Percentiles rank a stretch among this genome's conserved stretches.
Conservation (phyloP, 2,329 filamentous ascomycete genomes). For the Microdochium nivale region DNA sequence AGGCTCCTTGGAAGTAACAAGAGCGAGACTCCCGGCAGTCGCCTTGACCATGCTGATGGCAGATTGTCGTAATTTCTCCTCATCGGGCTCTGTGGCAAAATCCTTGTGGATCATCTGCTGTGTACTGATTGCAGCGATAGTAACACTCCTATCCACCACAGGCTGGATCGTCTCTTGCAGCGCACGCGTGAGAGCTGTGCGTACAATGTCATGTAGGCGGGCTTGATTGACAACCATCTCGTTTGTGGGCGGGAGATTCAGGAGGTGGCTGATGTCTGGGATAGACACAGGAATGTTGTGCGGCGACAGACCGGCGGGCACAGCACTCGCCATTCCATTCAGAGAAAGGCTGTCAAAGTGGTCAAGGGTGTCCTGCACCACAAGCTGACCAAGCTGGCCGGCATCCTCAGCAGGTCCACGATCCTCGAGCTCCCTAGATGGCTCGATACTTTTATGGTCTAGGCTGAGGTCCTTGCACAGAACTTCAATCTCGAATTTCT, state of each 20-base stretch:
- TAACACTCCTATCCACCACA: conserved; percentile 94
- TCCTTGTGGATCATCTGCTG: conserved; percentile 94
- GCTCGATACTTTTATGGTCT: conserved; percentile 88
- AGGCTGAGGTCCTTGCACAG: conserved; percentile 85
- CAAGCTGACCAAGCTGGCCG: conserved; percentile 34
- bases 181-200: conserved; percentile 77
- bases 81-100: conserved; percentile 86
- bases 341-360: conserved; percentile 76
- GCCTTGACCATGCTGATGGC: conserved; percentile 93
- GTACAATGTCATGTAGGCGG: conserved; percentile 68
- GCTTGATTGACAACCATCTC: conserved; percentile 67
- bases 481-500: conserved; percentile 98
- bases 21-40: conserved; percentile 83
- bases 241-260: conserved; percentile 74
- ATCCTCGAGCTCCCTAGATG: conserved; percentile 77
- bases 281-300: conserved; percentile 71
- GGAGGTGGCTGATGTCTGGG: conserved; percentile 71
- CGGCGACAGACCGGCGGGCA: conserved; percentile 66
- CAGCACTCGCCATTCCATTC: conserved; percentile 61
- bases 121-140: conserved; percentile 94
- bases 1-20: conserved; percentile 98
- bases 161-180: conserved; percentile 95
- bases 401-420: conserved; percentile 57
- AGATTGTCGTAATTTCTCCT: conserved; percentile 75
- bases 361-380: conserved; percentile 61